These are phyloP conservation scores for Schizochytrium sp. DNA, from an alignment of 108 stramenopile genomes.

Conservation along the genomic window DNA sequence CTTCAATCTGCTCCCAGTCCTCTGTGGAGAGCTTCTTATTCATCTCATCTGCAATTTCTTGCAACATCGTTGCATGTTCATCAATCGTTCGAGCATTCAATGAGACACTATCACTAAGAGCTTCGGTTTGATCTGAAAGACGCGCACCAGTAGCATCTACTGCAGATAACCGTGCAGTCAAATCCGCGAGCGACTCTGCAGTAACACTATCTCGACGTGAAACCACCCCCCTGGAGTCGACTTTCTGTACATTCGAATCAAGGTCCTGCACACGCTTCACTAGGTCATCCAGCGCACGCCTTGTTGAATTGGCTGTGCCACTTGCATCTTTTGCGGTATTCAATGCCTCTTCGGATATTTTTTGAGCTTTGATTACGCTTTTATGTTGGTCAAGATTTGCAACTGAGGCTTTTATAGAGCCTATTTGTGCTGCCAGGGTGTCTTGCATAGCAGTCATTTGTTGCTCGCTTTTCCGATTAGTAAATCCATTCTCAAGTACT, in stretches of 20 bases:
- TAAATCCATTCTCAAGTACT: not conserved
- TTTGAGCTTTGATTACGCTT: not conserved
- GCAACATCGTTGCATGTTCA: not conserved
- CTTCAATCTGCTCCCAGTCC: slow-evolving; percentile 50
- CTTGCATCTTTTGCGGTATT: too few relatives aligned
- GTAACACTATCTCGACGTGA: not conserved
- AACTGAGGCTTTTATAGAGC: not conserved
- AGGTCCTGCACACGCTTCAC: too few relatives aligned
- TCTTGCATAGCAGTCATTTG: not conserved
- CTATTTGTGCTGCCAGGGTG: not conserved
- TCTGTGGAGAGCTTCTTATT: slow-evolving; percentile 9
- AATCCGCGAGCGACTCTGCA: not conserved
- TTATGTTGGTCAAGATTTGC: not conserved
- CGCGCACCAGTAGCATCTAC: not conserved
- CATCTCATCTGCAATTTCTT: not conserved
- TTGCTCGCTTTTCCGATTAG: not conserved
- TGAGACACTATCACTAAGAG: not conserved
- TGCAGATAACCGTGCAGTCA: not conserved
- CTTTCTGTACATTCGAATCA: too few relatives aligned
- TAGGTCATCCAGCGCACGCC: too few relatives aligned
- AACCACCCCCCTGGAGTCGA: too few relatives aligned
- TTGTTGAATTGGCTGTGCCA: too few relatives aligned
- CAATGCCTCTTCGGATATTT: not conserved
- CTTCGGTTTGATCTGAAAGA: not conserved
- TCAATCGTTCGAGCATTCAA: not conserved